Conservation (phyloP, 192 early-diverging fungal species). For the Jimgerdemannia flammicorona region DNA sequence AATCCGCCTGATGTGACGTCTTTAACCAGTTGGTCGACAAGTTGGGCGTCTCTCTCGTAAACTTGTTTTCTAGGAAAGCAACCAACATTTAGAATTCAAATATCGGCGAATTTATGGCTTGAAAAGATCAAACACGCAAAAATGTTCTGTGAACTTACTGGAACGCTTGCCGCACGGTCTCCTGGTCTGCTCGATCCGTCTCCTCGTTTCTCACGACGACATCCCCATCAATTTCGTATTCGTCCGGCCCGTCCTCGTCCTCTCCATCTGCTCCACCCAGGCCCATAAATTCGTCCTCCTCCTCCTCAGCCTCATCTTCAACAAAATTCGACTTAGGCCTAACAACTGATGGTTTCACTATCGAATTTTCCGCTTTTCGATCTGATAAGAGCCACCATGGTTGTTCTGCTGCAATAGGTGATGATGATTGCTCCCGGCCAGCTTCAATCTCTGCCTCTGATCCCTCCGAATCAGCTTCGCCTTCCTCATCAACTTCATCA, state of each 20-base stretch:
- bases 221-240: conserved; percentile 33
- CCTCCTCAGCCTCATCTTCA: conserved; percentile 35
- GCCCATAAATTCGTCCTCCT: conserved; percentile 33
- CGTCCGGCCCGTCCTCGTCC: conserved; percentile 23
- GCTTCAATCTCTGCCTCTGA: background rate
- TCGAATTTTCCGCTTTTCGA: background rate
- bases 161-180: conserved; percentile 11
- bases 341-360: background rate
- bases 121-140: background rate
- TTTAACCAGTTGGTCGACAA: conserved; percentile 25
- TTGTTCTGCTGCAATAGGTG: background rate
- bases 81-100: background rate
- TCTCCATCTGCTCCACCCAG: conserved; percentile 24
- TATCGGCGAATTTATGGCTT: no score
- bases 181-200: conserved; percentile 21
- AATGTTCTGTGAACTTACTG: conserved; percentile 16
- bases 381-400: background rate
- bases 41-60: conserved; percentile 26
- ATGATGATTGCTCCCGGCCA: background rate
- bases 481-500: background rate
- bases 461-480: background rate
- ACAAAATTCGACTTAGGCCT: conserved; percentile 14
- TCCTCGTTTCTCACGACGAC: conserved; percentile 25
- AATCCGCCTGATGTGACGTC: conserved; percentile 30
- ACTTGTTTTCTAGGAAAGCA: conserved; percentile 20